Base-by-base conservation (phyloP, 352 stramenopile genomes). In the Phytopythium sindhum region DNA sequence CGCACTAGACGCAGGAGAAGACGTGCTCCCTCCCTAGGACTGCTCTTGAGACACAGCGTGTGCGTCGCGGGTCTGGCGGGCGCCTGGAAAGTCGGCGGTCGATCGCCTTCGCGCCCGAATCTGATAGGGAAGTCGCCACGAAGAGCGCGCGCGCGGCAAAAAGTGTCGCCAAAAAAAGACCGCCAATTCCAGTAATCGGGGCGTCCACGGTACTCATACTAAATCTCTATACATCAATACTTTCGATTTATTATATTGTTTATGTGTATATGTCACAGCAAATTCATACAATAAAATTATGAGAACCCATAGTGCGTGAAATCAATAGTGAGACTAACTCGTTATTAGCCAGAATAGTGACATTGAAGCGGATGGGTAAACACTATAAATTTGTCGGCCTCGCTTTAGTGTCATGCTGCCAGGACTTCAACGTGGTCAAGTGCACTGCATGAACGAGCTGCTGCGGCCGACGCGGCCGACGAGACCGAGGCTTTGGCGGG, bases 141-240 rank as follows among this genome's bases (percentile, higher is more conserved):
- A 54, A 33, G 45, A 31, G 45, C 45, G 45, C 45, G 26, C 47
- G 47, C 47, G 47, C 47, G 47, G 47, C 47, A 55, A 55, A 48
- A 55, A 55, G 48, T 55, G 48, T 26, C 48, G 48, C 48, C 48
- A 55, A 55, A 55, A 55, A 55, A 55, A 54, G 47, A 51, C 44
- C 44, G 23, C 44, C n/a, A 51, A 51, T 21, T 51, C 44, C 8
- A 19, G 44, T 51, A 51, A 51, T 51, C 4, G 44, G 23, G n/a
- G 5, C 0, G 5, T 0, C 15, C n/a, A 51, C 44, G n/a, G 44
- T 51, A 51, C 9, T 4, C n/a, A 21, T 24, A 21, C 10, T n/a
- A 5, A 6, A n/a, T 17, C 19, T 47, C 15, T 47, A 23, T 4
- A 8, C 4, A 9, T 23, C 0, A 0, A 47, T 47, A 47, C n/a